A percentile compares a stretch with the other conserved stretches of the same genome.
Conservation (phyloP, 495 filamentous ascomycete species). For the Entonaema liquescens region DNA sequence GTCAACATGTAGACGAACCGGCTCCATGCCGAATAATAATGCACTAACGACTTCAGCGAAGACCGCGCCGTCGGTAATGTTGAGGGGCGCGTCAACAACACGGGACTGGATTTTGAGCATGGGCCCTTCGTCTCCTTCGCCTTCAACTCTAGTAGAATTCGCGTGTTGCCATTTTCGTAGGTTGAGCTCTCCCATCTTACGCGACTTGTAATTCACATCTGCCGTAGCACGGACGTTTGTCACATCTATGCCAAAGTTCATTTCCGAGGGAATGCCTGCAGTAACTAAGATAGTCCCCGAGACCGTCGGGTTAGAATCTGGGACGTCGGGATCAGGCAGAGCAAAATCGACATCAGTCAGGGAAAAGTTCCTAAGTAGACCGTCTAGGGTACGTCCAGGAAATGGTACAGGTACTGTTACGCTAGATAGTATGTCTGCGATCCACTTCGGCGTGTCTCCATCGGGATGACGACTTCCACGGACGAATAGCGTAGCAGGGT, state of each 20-base stretch:
- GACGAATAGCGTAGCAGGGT: slow-evolving; percentile 79
- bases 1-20: slow-evolving; percentile 71
- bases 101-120: slow-evolving; percentile 74
- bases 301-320: slow-evolving; percentile 76
- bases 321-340: slow-evolving; percentile 79
- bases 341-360: slow-evolving; percentile 83
- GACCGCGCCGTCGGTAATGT: slow-evolving; percentile 78
- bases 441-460: slow-evolving; percentile 76
- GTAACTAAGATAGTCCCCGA: slow-evolving; percentile 82
- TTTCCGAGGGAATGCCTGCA: slow-evolving; percentile 79
- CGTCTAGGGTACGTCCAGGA: slow-evolving; percentile 79
- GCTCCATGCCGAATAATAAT: slow-evolving; percentile 73
- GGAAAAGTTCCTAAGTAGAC: slow-evolving; percentile 85
- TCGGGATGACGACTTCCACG: slow-evolving; percentile 74
- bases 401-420: slow-evolving; percentile 87
- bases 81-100: slow-evolving; percentile 79
- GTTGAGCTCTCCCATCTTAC: slow-evolving; percentile 79
- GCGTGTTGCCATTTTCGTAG: slow-evolving; percentile 84
- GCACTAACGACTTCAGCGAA: slow-evolving; percentile 78
- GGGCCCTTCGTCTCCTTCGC: slow-evolving; percentile 59
- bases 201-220: slow-evolving; percentile 76
- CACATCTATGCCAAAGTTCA: slow-evolving; percentile 84
- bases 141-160: slow-evolving; percentile 74
- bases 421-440: slow-evolving; percentile 78
- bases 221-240: slow-evolving; percentile 75